These are phyloP conservation scores for Cladophialophora carrionii DNA, from an alignment of 2,329 filamentous ascomycete genomes.

Conservation along the genomic window DNA sequence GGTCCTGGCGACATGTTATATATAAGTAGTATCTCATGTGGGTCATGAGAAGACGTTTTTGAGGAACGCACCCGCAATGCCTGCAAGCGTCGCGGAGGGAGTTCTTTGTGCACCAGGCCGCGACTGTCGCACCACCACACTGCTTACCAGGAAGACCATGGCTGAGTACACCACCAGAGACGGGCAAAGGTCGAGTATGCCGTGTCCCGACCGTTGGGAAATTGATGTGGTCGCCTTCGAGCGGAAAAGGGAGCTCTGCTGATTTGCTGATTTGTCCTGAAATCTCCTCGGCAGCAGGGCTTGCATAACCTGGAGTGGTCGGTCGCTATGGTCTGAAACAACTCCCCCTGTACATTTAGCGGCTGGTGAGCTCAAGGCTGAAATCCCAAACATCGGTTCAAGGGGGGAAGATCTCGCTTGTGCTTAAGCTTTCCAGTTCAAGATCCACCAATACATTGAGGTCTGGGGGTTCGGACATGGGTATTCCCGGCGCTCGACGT, in stretches of 20 bases:
- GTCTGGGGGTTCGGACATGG: neutral
- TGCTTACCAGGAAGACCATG: conserved; percentile 13
- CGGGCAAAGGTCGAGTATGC: conserved; percentile 1
- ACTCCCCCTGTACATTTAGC: conserved; percentile 12
- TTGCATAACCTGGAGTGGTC: neutral
- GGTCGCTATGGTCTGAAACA: conserved; percentile 22
- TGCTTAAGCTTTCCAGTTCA: neutral
- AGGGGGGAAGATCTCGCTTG: conserved; percentile 7
- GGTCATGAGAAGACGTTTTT: neutral
- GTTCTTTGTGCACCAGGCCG: neutral
- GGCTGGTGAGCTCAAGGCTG: conserved; percentile 1
- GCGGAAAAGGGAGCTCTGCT: conserved; percentile 9
- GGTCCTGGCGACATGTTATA: conserved; percentile 4
- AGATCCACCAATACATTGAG: conserved; percentile 17
- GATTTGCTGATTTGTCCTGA: conserved; percentile 25
- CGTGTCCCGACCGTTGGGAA: conserved; percentile 4
- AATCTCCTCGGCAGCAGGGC: conserved; percentile 15
- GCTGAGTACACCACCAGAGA: neutral
- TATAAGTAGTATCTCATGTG: no score
- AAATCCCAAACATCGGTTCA: conserved; percentile 2
- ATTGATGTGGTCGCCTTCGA: conserved; percentile 18
- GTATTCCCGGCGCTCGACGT: neutral
- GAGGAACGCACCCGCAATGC: neutral
- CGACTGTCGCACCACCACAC: conserved; percentile 25
- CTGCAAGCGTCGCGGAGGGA: conserved; percentile 1